Percentiles rank a stretch among this genome's conserved stretches.
These are phyloP conservation scores for Pisolithus microcarpus DNA, from an alignment of 768 basidiomycete species.

Conservation along the genomic window DNA sequence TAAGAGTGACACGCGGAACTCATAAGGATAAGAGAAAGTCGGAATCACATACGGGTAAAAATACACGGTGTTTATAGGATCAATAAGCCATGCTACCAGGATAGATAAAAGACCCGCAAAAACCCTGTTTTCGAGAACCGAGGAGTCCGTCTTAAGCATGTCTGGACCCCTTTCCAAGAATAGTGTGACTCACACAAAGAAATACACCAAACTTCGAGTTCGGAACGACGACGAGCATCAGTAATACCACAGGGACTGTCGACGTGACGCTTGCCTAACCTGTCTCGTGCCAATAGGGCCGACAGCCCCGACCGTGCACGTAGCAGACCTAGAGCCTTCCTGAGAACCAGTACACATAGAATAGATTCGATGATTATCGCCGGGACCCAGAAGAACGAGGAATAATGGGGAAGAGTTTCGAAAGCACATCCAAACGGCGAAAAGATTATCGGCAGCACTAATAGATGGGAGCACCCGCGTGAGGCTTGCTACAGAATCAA, in stretches of 20 bases:
- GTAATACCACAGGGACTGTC: neutral
- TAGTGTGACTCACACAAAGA: conserved; percentile 11
- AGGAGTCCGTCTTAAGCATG: neutral
- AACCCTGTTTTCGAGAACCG: conserved; percentile 5
- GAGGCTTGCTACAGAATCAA: neutral
- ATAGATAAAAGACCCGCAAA: conserved; percentile 12
- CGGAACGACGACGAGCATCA: neutral
- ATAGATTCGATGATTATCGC: conserved; percentile 20
- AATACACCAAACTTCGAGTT: conserved; percentile 16
- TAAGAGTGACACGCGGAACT: too few relatives aligned
- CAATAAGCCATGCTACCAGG: conserved; percentile 15
- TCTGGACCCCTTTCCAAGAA: neutral
- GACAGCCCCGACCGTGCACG: conserved; percentile 1
- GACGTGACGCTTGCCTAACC: conserved; percentile 1
- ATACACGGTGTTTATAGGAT: conserved; percentile 14
- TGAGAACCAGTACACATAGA: conserved; percentile 16
- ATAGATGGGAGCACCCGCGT: neutral
- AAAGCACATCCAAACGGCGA: conserved; percentile 18
- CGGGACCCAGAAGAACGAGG: conserved; percentile 21
- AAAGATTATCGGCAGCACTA: conserved; percentile 15
- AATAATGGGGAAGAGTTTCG: conserved; percentile 11
- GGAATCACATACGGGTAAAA: conserved; percentile 17
- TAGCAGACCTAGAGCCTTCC: conserved; percentile 9
- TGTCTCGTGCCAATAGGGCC: conserved; percentile 7
- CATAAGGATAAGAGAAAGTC: neutral